phyloP scores from a whole-genome alignment of 305 asterid species.

The Fraxinus angustifolia region DNA sequence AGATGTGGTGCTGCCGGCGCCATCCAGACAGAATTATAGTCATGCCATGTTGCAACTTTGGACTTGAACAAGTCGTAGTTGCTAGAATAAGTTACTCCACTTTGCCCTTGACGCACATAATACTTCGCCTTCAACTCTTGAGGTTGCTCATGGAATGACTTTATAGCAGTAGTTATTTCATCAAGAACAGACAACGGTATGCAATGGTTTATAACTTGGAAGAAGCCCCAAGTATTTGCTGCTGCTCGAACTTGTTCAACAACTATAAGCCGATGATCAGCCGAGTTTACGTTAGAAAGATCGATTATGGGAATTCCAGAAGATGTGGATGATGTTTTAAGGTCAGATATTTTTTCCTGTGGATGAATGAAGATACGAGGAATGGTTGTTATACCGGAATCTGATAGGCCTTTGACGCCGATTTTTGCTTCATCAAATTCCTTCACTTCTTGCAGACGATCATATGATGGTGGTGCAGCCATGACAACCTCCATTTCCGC shows the following conservation, averaged over 20 bases:
- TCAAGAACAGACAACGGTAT: neutral
- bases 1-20: neutral
- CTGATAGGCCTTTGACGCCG: neutral
- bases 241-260: neutral
- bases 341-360: neutral
- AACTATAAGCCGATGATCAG: neutral
- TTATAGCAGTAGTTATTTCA: neutral
- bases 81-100: neutral
- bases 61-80: slow-evolving; percentile 1
- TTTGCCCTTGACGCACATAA: neutral
- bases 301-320: neutral
- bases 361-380: neutral
- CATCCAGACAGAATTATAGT: neutral
- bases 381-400: neutral
- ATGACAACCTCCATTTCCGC: neutral
- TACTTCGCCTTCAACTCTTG: neutral
- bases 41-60: neutral
- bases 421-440: neutral
- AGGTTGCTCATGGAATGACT: neutral
- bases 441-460: neutral
- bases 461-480: neutral
- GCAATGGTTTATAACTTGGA: neutral
- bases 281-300: neutral
- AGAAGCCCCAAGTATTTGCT: neutral
- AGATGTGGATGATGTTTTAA: neutral